Percentiles rank a stretch among this genome's conserved stretches.
Evolutionary conservation across 2,329 filamentous ascomycete genomes (phyloP).

Genomic region (Aspergillus sp.): DNA sequence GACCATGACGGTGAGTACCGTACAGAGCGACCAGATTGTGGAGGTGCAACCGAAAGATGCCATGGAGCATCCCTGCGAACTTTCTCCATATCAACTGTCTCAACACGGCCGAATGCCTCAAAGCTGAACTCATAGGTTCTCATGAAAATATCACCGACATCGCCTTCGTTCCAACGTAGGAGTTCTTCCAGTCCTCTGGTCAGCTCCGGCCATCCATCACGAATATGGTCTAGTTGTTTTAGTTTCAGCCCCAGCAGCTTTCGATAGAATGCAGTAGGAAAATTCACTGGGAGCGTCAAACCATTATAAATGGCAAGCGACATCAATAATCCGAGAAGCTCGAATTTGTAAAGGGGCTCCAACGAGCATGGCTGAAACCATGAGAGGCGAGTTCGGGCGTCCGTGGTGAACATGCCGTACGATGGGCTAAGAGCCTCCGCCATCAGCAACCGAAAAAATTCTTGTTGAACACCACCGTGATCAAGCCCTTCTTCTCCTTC

Average conservation of each 20-base stretch:
- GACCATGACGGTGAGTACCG: slow-evolving; percentile 22
- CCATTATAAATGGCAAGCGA: slow-evolving; percentile 92
- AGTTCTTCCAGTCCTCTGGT: slow-evolving; percentile 71
- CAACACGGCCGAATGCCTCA: slow-evolving; percentile 53
- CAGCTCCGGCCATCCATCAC: slow-evolving; percentile 83
- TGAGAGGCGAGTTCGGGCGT: slow-evolving; percentile 71
- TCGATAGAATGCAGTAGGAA: slow-evolving; percentile 80
- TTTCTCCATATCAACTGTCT: slow-evolving; percentile 57
- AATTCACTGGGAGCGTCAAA: slow-evolving; percentile 83
- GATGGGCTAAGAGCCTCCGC: slow-evolving; percentile 74
- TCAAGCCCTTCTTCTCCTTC: slow-evolving; percentile 86
- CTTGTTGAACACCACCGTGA: slow-evolving; percentile 92
- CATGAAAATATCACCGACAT: slow-evolving; percentile 77
- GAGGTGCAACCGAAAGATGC: slow-evolving; percentile 23
- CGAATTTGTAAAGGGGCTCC: slow-evolving; percentile 85
- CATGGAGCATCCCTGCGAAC: slow-evolving; percentile 37
- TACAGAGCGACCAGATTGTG: slow-evolving; percentile 3
- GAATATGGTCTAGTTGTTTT: slow-evolving; percentile 71
- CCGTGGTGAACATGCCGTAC: slow-evolving; percentile 75
- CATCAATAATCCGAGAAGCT: slow-evolving; percentile 82
- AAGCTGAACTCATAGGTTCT: slow-evolving; percentile 85
- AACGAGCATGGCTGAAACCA: slow-evolving; percentile 85
- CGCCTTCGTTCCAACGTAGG: slow-evolving; percentile 75
- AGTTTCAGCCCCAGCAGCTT: slow-evolving; percentile 71
- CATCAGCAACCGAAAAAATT: slow-evolving; percentile 87